Conservation (phyloP, 768 basidiomycete genomes). For the Cyclocybe aegerita region DNA sequence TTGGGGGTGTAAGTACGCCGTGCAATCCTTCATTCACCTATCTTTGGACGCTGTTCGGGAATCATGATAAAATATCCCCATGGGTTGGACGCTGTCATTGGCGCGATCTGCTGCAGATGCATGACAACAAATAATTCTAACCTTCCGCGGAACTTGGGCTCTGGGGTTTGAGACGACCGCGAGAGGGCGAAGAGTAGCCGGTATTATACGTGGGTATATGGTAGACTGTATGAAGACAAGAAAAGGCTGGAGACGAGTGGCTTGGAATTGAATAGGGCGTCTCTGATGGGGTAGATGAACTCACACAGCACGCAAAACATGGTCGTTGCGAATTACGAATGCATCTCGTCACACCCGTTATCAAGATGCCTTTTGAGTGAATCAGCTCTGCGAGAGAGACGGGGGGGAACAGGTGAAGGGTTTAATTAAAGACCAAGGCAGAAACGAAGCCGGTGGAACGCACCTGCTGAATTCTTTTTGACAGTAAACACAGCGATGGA, state of each 20-base stretch:
- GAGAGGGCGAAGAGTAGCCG: slow-evolving; percentile 6
- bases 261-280: not conserved
- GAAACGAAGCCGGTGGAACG: slow-evolving; percentile 15
- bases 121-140: slow-evolving; percentile 15
- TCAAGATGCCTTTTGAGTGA: slow-evolving; percentile 82
- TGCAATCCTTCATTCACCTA: slow-evolving; percentile 20
- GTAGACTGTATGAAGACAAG: slow-evolving; percentile 12
- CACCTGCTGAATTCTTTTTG: slow-evolving; percentile 77
- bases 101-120: slow-evolving; percentile 1
- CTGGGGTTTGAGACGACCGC: slow-evolving; percentile 11
- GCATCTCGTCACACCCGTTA: slow-evolving; percentile 75
- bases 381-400: slow-evolving; percentile 40
- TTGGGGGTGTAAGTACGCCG: slow-evolving; percentile 7
- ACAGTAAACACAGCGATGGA: slow-evolving; percentile 73
- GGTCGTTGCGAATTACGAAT: slow-evolving; percentile 21
- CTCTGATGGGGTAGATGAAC: not conserved
- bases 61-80: slow-evolving; percentile 12
- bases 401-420: slow-evolving; percentile 5
- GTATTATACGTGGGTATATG: slow-evolving; percentile 13
- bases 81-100: slow-evolving; percentile 10
- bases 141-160: slow-evolving; percentile 15
- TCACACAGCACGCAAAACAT: not conserved
- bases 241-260: slow-evolving; percentile 8
- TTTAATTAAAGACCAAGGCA: slow-evolving; percentile 8
- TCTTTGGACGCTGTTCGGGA: slow-evolving; percentile 29